Conservation (phyloP, 1,284 basidiomycete species). For the Ustilago bromivora region DNA sequence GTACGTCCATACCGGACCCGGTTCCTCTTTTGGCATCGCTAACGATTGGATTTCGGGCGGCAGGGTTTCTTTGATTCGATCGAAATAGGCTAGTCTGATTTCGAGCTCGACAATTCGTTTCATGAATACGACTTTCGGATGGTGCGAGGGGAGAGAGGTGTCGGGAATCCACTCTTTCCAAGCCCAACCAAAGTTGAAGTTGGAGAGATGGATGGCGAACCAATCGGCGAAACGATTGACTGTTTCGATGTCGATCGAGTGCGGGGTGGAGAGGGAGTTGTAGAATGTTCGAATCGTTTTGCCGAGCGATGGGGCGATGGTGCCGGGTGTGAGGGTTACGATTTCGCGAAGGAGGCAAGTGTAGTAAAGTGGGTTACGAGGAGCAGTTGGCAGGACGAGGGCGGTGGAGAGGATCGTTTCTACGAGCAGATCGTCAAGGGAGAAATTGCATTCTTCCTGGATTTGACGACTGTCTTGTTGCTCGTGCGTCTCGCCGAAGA, state of each 20-base stretch:
- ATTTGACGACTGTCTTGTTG: slow-evolving; percentile 6
- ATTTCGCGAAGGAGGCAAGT: slow-evolving; percentile 89
- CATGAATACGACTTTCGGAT: slow-evolving; percentile 89
- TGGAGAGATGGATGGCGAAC: slow-evolving; percentile 96
- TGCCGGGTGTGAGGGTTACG: slow-evolving; percentile 88
- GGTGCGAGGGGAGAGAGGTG: slow-evolving; percentile 76
- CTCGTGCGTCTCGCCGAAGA: slow-evolving; percentile 62
- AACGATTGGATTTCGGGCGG: slow-evolving; percentile 79
- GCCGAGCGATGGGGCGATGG: slow-evolving; percentile 94
- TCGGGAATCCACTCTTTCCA: slow-evolving; percentile 99
- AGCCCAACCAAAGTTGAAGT: slow-evolving; percentile 99
- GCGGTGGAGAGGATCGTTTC: slow-evolving; percentile 80
- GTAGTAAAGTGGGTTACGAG: slow-evolving; percentile 83
- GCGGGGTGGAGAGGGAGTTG: slow-evolving; percentile 53
- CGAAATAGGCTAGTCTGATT: slow-evolving; percentile 90
- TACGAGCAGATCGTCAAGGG: slow-evolving; percentile 64
- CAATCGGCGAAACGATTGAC: slow-evolving; percentile 87
- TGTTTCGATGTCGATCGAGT: slow-evolving; percentile 81
- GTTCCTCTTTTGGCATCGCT: slow-evolving; percentile 80
- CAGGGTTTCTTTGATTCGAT: slow-evolving; percentile 88
- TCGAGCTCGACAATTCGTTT: slow-evolving; percentile 90
- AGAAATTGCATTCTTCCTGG: slow-evolving; percentile 57
- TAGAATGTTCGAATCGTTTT: slow-evolving; percentile 92
- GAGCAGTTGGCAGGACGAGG: slow-evolving; percentile 81
- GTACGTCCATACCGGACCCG: slow-evolving; percentile 85